Evolutionary conservation across 2,329 filamentous ascomycete species (phyloP), one percentile per base, ranked within the genome.

Genomic region (Microcyclosporella mali): DNA sequence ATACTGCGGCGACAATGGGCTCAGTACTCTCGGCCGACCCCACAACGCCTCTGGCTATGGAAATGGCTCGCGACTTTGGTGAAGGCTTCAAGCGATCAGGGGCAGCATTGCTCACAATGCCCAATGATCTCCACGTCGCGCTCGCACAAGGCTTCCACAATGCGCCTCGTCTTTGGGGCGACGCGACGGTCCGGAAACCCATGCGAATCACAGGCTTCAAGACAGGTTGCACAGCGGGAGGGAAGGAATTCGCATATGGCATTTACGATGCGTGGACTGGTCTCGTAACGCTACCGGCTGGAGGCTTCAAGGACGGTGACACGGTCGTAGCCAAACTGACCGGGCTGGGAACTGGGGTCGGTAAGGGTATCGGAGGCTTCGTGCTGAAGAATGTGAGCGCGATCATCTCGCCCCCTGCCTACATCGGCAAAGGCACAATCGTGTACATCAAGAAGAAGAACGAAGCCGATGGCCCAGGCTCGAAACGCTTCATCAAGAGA

Each of bases 111-210:
- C 72, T 90, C 46, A 86, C 85, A 55, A 82, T 83, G 1, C 89
- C 88, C 0, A 83, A 92, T 74, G 87, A 94, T 61, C 84, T 95
- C 50, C 86, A 85, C 31, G 67, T 95, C 32, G 85, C 85, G 1
- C 67, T 95, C 29, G 84, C 88, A 0, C 85, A 84, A 62, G 89
- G 89, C 0, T 92, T 95, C 61, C 84, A 90, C 59, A 94, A 95
- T 54, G 82, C 85, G 3, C 88, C 89, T 0, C 81, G 78, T 50
- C 70, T 95, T 1, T 95, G 94, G 61, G 84, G 88, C 29, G 88
- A 94, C 56, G 79, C 86, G 1, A 88, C 81, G 1, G 80, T 95
- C 1, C 75, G 86, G 6, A 82, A 84, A 9, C 71, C 78, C 1
- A 82, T 87, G 42, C 87, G 85, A 52, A 85, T 95, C 4, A 88